Percentiles rank a stretch among this genome's conserved stretches.
Conservation (phyloP, 1,284 basidiomycete genomes). For the Chondrostereum purpureum region DNA sequence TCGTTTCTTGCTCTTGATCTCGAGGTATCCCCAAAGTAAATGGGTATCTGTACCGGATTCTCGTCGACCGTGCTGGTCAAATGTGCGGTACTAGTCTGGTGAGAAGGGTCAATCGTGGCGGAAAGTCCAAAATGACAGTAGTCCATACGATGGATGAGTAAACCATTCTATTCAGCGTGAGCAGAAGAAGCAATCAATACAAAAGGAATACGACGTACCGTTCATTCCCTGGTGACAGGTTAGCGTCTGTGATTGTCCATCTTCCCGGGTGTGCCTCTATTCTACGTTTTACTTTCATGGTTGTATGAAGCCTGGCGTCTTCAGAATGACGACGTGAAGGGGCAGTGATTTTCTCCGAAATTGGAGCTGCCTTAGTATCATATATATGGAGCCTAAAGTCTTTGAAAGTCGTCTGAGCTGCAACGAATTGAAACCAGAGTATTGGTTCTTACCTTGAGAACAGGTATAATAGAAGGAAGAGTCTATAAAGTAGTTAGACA, state of each 20-base stretch:
- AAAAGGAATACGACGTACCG: conserved; percentile 38
- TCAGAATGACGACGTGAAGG: conserved; percentile 10
- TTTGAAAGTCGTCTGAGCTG: conserved; percentile 22
- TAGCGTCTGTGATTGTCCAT: conserved; percentile 95
- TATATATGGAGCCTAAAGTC: conserved; percentile 89
- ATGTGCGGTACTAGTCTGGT: conserved; percentile 63
- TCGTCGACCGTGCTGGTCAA: conserved; percentile 80
- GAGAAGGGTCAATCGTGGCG: not conserved
- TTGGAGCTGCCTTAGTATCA: conserved; percentile 60
- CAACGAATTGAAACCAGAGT: not conserved
- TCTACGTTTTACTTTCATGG: conserved; percentile 71
- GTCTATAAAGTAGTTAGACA: conserved; percentile 44
- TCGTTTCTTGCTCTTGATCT: conserved; percentile 21
- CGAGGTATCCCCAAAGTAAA: conserved; percentile 59
- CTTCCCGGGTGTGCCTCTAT: conserved; percentile 70
- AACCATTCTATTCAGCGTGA: conserved; percentile 72
- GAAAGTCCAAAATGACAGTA: not conserved
- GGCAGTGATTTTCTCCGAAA: conserved; percentile 14
- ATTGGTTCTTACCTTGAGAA: conserved; percentile 52
- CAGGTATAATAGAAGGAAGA: conserved; percentile 81
- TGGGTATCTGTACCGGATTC: conserved; percentile 63
- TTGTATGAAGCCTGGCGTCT: conserved; percentile 41
- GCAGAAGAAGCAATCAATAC: conserved; percentile 4
- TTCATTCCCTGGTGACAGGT: conserved; percentile 87
- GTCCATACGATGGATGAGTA: conserved; percentile 78